Conservation (phyloP, 1,284 basidiomycete species). For the Cryptococcus sp. region DNA sequence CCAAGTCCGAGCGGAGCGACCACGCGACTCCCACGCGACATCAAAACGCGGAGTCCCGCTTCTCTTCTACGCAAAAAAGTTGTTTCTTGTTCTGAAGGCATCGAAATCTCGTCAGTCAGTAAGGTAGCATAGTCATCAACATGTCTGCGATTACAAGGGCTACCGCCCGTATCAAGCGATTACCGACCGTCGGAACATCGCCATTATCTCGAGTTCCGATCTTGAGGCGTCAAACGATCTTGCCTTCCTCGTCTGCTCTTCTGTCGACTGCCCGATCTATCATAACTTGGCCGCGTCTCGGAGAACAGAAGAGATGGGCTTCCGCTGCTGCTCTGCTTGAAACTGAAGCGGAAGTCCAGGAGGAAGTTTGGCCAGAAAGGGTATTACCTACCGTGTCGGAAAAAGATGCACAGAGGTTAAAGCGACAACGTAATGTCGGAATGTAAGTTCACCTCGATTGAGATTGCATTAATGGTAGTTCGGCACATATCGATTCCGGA, state of each 20-base stretch:
- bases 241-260: background rate
- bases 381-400: slow-evolving; percentile 39
- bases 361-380: slow-evolving; percentile 37
- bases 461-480: slow-evolving; percentile 42
- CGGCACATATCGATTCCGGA: slow-evolving; percentile 93
- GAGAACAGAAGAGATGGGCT: slow-evolving; percentile 15
- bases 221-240: background rate
- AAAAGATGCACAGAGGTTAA: slow-evolving; percentile 35
- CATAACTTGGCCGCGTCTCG: background rate
- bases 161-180: background rate
- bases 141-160: background rate
- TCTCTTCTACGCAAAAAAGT: no score
- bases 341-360: slow-evolving; percentile 13
- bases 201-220: background rate
- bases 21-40: no score
- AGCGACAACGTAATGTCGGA: slow-evolving; percentile 48
- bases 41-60: no score
- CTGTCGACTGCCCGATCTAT: background rate
- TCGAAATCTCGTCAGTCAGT: no score
- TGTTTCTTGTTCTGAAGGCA: no score
- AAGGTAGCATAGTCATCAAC: background rate
- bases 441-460: slow-evolving; percentile 31
- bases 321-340: slow-evolving; percentile 24
- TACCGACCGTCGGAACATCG: background rate
- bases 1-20: no score